Percentiles rank a stretch among this genome's conserved stretches.
These are phyloP conservation scores for Wickerhamomyces alni DNA, from an alignment of 805 yeast species.

Conservation along the genomic window DNA sequence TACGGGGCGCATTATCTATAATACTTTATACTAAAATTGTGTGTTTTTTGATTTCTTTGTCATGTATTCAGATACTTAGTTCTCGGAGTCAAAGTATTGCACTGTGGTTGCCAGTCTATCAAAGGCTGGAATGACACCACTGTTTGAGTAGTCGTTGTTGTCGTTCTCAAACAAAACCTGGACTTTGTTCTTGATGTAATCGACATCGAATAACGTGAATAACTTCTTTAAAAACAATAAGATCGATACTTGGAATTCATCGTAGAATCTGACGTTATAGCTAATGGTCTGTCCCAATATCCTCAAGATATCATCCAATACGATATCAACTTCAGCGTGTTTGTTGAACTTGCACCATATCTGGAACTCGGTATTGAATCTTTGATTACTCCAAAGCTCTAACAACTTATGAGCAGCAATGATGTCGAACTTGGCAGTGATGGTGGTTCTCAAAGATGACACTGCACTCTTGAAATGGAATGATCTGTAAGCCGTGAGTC, in stretches of 20 bases:
- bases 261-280: slow-evolving; percentile 64
- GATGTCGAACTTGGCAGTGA: slow-evolving; percentile 55
- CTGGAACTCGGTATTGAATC: slow-evolving; percentile 11
- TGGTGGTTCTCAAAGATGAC: slow-evolving; percentile 48
- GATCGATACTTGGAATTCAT: slow-evolving; percentile 40
- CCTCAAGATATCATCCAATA: slow-evolving; percentile 2
- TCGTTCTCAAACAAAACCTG: slow-evolving; percentile 23
- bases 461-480: slow-evolving; percentile 42
- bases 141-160: slow-evolving; percentile 17
- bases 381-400: slow-evolving; percentile 27
- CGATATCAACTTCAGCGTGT: slow-evolving; percentile 3
- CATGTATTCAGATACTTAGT: no score
- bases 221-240: slow-evolving; percentile 39
- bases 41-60: no score
- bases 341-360: slow-evolving; percentile 12
- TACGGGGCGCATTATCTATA: background rate
- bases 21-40: no score
- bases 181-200: slow-evolving; percentile 24
- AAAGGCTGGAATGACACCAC: slow-evolving; percentile 24
- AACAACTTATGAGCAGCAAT: slow-evolving; percentile 49
- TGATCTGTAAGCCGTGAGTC: slow-evolving; percentile 44
- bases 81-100: background rate
- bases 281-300: slow-evolving; percentile 45
- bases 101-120: slow-evolving; percentile 14
- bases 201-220: slow-evolving; percentile 29